Base-by-base conservation (phyloP, 768 basidiomycete genomes). In the Podaxis sp. region DNA sequence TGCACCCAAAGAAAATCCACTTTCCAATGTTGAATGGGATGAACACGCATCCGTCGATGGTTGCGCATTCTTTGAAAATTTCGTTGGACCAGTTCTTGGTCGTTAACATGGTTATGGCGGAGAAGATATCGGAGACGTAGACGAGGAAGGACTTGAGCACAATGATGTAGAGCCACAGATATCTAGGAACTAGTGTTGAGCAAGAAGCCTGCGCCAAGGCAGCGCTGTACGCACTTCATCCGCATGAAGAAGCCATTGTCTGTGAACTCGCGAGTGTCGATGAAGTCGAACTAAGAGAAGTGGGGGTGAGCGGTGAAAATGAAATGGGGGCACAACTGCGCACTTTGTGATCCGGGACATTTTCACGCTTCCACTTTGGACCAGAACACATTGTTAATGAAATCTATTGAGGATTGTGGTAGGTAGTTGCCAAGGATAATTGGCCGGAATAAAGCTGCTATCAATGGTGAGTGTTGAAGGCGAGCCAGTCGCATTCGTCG, bases 1-100 rank as follows among this genome's bases (percentile, higher is more conserved):
- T 99, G 77, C 96, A 99, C 51, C 94, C 95, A 20, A 97, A 90
- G 78, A 99, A 99, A 64, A 99, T 80, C 95, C 95, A 99, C 76
- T 95, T 93, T 56, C 93, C 95, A 59, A 92, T 87, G 63, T 81
- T 79, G 78, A 97, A 99, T 2, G 92, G 89, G 66, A 95, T 90
- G 71, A 90, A 85, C 56, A 95, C 87, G 72, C 95, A 97, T 46
- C 87, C 87, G 4, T 84, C 74, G 57, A 84, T 75, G 33, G 75
- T 69, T 50, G 79, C 71, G 72, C 95, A 96, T 66, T 88, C 83
- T 64, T 86, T 80, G 77, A 93, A 91, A 71, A 99, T 97, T 74
- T 92, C 85, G 70, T 92, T 96, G 60, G 92, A 88, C 96, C 96
- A 99, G 37, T 86, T 82, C 44, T 84, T 82, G 22, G 95, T 95